Evolutionary conservation across 192 early-diverging fungal genomes (phyloP), one percentile per base, ranked within the genome.

Genomic region (Lobosporangium transversale): DNA sequence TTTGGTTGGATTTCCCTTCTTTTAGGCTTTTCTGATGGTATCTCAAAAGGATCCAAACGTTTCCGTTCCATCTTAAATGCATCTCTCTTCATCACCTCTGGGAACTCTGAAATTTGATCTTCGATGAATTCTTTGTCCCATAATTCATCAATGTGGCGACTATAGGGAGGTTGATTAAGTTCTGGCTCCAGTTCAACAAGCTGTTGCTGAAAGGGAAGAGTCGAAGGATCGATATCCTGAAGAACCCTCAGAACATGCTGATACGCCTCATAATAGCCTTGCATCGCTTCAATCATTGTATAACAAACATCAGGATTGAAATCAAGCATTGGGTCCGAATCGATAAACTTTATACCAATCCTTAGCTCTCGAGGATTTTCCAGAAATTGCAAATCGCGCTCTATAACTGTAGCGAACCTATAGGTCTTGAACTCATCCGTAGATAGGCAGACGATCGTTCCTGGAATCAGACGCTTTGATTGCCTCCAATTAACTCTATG

Each of bases 361-460:
- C 71, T 66, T 15, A 82, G 47, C 20, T 82, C 67, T 20, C 53
- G 58, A 9, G 48, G 53, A 12, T 76, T 62, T 37, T 55, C 32
- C 3, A 82, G 55, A 15, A 59, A 68, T 21, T 67, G 58, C 1
- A 58, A 5, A 21, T 80, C 79, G 29, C 87, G 60, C 30, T 83
- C 70, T 2, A 81, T 58, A 9, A 88, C 81, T 0, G 80, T 84
- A 0, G 80, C 87, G 20, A 88, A 66, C 14, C 83, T 79, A 31
- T 82, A 70, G 37, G 63, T 65, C 14, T 82, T 58, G 62, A 88
- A 88, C 17, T 84, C 33, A 35, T 88, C 82, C 17, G 63, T 70
- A 0, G 87, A 83, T 10, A 88, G 64, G 12, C 83, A 61, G n/a
- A 88, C 85, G 7, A 86, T 62, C 2, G 85, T 66, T n/a, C 87